Conservation (phyloP, 2,329 filamentous ascomycete species). For the Ophiostoma sp. region DNA sequence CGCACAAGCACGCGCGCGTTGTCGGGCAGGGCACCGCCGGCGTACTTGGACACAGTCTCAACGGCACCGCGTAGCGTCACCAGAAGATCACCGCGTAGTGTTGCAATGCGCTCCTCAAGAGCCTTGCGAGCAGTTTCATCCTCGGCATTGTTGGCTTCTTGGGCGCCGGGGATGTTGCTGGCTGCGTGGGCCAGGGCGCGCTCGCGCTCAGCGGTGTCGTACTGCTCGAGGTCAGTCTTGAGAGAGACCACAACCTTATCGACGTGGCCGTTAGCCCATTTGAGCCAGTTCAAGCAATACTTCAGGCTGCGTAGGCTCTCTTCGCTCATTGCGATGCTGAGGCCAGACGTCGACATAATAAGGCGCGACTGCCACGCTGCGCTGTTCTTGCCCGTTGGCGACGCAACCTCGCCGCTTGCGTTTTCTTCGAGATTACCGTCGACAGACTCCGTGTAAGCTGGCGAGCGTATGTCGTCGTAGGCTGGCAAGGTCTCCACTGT, state of each 20-base stretch:
- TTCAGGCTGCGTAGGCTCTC: constrained; percentile 78
- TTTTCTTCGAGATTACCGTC: constrained; percentile 18
- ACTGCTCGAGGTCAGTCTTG: constrained; percentile 72
- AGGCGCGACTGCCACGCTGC: constrained; percentile 70
- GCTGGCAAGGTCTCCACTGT: constrained; percentile 72
- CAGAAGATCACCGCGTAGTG: constrained; percentile 64
- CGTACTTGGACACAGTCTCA: constrained; percentile 79
- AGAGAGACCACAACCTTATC: constrained; percentile 68
- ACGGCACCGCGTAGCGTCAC: constrained; percentile 76
- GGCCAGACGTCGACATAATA: constrained; percentile 82
- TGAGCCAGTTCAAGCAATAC: constrained; percentile 75
- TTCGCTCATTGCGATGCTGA: constrained; percentile 86
- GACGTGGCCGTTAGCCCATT: constrained; percentile 76
- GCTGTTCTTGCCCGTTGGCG: background rate
- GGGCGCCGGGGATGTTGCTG: constrained; percentile 25
- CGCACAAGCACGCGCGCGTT: constrained; percentile 81
- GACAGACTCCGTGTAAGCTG: constrained; percentile 59
- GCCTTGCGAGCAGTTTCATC: constrained; percentile 39
- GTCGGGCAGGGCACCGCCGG: constrained; percentile 83
- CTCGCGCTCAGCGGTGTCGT: constrained; percentile 48
- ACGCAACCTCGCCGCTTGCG: background rate
- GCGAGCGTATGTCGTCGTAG: constrained; percentile 73
- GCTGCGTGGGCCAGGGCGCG: constrained; percentile 23
- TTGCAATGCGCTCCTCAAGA: constrained; percentile 59
- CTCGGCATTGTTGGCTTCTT: background rate